Evolutionary conservation across 2,329 filamentous ascomycete genomes (phyloP).

Genomic region (Pseudocercospora crystallina): DNA sequence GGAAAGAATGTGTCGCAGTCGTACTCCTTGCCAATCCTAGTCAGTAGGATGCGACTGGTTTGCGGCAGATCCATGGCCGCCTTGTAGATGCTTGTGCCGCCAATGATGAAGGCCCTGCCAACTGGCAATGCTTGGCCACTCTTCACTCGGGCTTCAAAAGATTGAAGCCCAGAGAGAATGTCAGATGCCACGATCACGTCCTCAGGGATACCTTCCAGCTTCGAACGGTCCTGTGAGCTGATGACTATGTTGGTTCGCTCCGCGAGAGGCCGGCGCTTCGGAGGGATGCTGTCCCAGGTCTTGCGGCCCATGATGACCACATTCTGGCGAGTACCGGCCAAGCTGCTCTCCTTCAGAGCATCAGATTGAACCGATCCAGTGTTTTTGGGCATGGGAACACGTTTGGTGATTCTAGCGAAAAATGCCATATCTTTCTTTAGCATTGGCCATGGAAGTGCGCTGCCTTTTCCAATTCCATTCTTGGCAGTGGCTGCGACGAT

Average conservation of each 20-base stretch:
- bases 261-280: constrained; percentile 73
- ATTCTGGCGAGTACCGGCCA: constrained; percentile 36
- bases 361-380: constrained; percentile 29
- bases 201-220: constrained; percentile 30
- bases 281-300: constrained; percentile 90
- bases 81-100: constrained; percentile 81
- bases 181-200: constrained; percentile 56
- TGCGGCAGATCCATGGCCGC: constrained; percentile 62
- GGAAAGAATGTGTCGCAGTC: constrained; percentile 77
- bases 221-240: constrained; percentile 48
- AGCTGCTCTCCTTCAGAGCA: constrained; percentile 20
- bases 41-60: constrained; percentile 66
- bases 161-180: constrained; percentile 31
- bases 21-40: constrained; percentile 66
- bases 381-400: constrained; percentile 56
- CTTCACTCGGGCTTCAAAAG: constrained; percentile 34
- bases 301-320: constrained; percentile 97
- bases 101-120: constrained; percentile 78
- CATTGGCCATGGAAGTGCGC: constrained; percentile 82
- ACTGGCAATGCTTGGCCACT: constrained; percentile 36
- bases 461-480: constrained; percentile 81
- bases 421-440: constrained; percentile 92
- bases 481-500: constrained; percentile 87
- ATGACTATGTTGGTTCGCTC: constrained; percentile 81
- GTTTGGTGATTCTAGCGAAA: constrained; percentile 85